phyloP scores from a whole-genome alignment of 345 rosid genomes.

The Anastatica hierochuntica region DNA sequence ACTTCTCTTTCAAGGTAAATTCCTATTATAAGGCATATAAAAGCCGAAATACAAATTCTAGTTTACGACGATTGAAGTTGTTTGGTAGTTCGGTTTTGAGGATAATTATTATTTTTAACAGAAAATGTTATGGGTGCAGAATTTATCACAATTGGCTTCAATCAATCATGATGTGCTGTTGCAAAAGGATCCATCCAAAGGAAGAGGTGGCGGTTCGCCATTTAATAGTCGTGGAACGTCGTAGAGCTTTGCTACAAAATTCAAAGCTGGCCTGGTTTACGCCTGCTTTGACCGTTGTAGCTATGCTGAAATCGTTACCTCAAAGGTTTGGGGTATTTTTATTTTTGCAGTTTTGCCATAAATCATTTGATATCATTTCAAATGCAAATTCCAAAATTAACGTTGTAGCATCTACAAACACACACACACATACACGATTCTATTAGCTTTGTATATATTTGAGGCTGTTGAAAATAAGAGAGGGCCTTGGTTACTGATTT shows the following conservation, averaged over 20 bases:
- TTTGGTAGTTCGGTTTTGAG: neutral
- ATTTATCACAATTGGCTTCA: constrained; percentile 68
- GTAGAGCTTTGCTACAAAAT: constrained; percentile 22
- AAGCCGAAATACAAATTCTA: neutral
- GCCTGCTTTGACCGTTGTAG: constrained; percentile 24
- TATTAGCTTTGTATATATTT: constrained; percentile 4
- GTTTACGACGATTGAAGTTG: neutral
- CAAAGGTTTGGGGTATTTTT: neutral
- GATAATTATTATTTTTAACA: neutral
- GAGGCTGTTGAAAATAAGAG: constrained; percentile 12
- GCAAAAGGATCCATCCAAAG: constrained; percentile 53
- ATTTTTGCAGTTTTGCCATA: constrained; percentile 4
- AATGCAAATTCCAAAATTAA: constrained; percentile 5
- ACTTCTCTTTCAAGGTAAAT: constrained; percentile 76
- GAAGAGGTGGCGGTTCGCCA: constrained; percentile 31
- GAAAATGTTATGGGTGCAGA: constrained; percentile 35
- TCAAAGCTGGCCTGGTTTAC: constrained; percentile 12
- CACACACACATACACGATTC: constrained; percentile 8
- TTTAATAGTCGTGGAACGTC: constrained; percentile 31
- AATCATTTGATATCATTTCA: constrained; percentile 18
- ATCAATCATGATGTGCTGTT: constrained; percentile 65
- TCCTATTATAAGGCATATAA: neutral
- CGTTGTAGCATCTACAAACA: constrained; percentile 3
- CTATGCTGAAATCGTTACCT: constrained; percentile 16
- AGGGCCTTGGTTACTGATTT: constrained; percentile 1